phyloP scores from a whole-genome alignment of 352 stramenopile genomes.

The Phytophthora constricta region DNA sequence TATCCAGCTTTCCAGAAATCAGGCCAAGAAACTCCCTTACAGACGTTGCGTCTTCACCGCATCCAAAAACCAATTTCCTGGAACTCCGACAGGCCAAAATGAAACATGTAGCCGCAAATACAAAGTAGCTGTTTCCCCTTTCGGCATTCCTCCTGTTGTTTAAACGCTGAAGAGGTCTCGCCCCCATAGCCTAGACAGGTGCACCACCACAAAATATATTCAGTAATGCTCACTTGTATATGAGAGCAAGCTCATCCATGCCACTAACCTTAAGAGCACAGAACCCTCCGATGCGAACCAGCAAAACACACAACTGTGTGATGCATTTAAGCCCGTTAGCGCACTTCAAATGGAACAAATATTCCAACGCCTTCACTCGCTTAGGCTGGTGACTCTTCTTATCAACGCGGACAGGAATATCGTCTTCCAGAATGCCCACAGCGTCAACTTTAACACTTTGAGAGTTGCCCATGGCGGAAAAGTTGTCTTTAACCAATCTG shows the following conservation, averaged over 20 bases:
- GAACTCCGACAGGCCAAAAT: constrained; percentile 34
- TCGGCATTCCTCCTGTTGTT: constrained; percentile 15
- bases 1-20: constrained; percentile 29
- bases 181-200: constrained; percentile 24
- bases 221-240: too few species aligned
- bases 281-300: constrained; percentile 44
- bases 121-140: constrained; percentile 36
- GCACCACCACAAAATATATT: too few species aligned
- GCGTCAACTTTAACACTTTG: constrained; percentile 8
- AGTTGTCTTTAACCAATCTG: constrained; percentile 37
- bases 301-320: constrained; percentile 42
- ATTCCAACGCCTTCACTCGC: constrained; percentile 40
- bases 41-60: constrained; percentile 12
- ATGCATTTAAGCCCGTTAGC: constrained; percentile 29
- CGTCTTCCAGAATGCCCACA: constrained; percentile 41
- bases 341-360: constrained; percentile 40
- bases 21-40: constrained; percentile 28
- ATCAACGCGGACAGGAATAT: constrained; percentile 16
- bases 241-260: neutral
- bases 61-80: constrained; percentile 13
- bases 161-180: constrained; percentile 30
- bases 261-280: constrained; percentile 50
- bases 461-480: constrained; percentile 17
- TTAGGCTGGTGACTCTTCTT: constrained; percentile 36
- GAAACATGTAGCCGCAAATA: constrained; percentile 58